Evolutionary conservation across 148 eudicot genomes (phyloP).

Genomic region (Oxyria digyna): DNA sequence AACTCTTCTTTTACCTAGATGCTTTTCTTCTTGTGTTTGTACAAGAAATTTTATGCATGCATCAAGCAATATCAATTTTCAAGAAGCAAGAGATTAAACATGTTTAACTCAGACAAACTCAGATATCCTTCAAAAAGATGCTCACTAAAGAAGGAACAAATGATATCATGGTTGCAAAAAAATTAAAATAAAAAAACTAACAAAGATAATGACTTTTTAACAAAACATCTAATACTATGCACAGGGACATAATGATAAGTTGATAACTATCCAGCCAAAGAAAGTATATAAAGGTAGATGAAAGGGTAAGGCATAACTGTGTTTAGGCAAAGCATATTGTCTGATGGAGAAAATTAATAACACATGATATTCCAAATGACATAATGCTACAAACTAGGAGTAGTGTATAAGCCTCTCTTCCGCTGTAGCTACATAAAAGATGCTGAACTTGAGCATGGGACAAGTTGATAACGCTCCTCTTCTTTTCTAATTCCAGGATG

Average conservation of each 20-base stretch:
- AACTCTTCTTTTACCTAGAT: neutral
- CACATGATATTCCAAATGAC: neutral
- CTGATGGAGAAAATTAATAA: neutral
- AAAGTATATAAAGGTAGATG: neutral
- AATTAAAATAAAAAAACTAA: neutral
- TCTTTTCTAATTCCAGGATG: conserved; percentile 5
- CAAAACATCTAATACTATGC: neutral
- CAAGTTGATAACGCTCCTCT: conserved; percentile 32
- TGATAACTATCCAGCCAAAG: neutral
- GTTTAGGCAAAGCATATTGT: neutral
- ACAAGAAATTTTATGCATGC: neutral
- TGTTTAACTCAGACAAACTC: neutral
- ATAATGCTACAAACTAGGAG: neutral
- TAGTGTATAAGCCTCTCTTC: neutral
- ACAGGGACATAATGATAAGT: neutral
- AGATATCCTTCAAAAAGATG: too few relatives aligned
- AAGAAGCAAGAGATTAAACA: neutral
- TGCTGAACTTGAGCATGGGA: conserved; percentile 23
- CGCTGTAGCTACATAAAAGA: conserved; percentile 13
- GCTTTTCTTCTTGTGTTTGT: neutral
- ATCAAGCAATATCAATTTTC: neutral
- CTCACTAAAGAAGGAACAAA: neutral
- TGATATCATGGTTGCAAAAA: neutral
- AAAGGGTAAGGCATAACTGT: neutral
- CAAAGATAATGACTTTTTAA: neutral